Conservation (phyloP, 192 early-diverging fungal species). For the Obelidium mucronatum region DNA sequence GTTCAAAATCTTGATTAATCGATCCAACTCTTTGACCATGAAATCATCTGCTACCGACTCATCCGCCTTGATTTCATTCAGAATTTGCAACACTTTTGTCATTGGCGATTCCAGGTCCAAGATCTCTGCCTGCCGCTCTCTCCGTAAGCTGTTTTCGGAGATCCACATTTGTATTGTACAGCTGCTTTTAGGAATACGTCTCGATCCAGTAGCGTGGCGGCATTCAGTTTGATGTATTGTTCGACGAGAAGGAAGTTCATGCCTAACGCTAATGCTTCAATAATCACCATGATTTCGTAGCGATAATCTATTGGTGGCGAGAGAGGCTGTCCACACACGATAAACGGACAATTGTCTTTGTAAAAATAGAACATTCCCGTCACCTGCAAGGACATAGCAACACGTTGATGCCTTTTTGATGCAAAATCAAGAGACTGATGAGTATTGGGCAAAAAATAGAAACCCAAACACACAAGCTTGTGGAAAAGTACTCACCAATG, state of each 20-base stretch:
- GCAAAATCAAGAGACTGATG: not conserved
- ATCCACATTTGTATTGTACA: conserved; percentile 47
- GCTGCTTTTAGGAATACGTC: conserved; percentile 44
- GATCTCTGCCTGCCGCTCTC: conserved; percentile 36
- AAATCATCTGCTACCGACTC: conserved; percentile 30
- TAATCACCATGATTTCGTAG: conserved; percentile 37
- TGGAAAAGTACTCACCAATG: conserved; percentile 28
- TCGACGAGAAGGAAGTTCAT: conserved; percentile 43
- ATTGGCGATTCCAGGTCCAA: conserved; percentile 53
- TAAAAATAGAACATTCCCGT: conserved; percentile 41
- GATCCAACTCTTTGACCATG: conserved; percentile 42
- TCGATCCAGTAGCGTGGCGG: conserved; percentile 47
- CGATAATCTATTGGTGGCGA: conserved; percentile 17
- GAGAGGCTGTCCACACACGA: conserved; percentile 39
- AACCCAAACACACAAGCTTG: not conserved
- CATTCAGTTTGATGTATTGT: conserved; percentile 52
- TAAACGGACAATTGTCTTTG: conserved; percentile 14
- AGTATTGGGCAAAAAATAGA: not conserved
- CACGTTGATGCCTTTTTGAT: too few species aligned
- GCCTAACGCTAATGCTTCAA: conserved; percentile 31
- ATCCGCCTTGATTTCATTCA: conserved; percentile 42
- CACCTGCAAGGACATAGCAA: conserved; percentile 5
- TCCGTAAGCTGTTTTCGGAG: conserved; percentile 43
- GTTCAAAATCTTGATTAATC: conserved; percentile 40
- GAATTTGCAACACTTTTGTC: conserved; percentile 44